phyloP scores from a whole-genome alignment of 805 yeast genomes.

The Grigorovia transvaalensis region DNA sequence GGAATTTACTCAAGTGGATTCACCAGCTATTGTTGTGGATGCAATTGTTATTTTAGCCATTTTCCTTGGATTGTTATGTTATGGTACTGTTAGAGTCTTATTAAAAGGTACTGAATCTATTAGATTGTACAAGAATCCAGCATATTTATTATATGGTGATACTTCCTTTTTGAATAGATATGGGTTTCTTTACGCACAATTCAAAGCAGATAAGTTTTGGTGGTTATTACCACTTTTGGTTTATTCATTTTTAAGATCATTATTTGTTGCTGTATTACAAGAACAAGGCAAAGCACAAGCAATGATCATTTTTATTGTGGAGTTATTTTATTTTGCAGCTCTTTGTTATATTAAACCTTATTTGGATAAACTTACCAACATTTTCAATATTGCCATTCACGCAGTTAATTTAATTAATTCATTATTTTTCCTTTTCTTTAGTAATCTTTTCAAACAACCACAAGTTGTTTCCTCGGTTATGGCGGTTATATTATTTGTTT shows the following conservation, averaged over 20 bases:
- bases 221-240: slow-evolving; percentile 58
- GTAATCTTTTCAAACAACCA: slow-evolving; percentile 74
- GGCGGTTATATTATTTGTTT: slow-evolving; percentile 79
- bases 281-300: slow-evolving; percentile 73
- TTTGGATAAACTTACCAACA: slow-evolving; percentile 90
- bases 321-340: slow-evolving; percentile 54
- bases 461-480: slow-evolving; percentile 82
- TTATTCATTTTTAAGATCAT: slow-evolving; percentile 62
- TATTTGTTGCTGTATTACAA: slow-evolving; percentile 83
- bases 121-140: slow-evolving; percentile 75
- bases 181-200: slow-evolving; percentile 90
- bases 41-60: slow-evolving; percentile 63
- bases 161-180: slow-evolving; percentile 67
- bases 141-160: slow-evolving; percentile 83
- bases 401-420: slow-evolving; percentile 74
- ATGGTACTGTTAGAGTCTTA: slow-evolving; percentile 67
- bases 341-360: slow-evolving; percentile 73
- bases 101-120: slow-evolving; percentile 64
- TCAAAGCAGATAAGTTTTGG: slow-evolving; percentile 76
- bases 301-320: slow-evolving; percentile 62
- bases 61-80: slow-evolving; percentile 47
- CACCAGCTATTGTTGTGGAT: slow-evolving; percentile 71
- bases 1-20: slow-evolving; percentile 79
- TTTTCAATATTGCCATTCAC: slow-evolving; percentile 81
- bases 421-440: slow-evolving; percentile 79